Evolutionary conservation across 2,329 filamentous ascomycete species (phyloP).

Genomic region (Ascochyta rabiei): DNA sequence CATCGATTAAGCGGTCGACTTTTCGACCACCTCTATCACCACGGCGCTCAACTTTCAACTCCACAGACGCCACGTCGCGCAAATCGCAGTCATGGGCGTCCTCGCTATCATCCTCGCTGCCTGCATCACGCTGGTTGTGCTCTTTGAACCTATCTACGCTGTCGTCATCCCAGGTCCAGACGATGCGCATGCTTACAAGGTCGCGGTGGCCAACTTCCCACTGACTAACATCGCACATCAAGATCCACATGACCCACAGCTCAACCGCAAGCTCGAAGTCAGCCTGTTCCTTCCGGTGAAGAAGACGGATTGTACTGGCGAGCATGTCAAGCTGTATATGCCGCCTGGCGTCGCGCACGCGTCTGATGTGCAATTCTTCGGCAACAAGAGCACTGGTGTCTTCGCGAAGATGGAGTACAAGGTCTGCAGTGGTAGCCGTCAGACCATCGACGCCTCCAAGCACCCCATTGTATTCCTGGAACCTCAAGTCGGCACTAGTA

Average conservation of each 20-base stretch:
- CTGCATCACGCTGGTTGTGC: background rate
- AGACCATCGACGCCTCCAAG: conserved; percentile 13
- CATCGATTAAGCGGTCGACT: conserved; percentile 2
- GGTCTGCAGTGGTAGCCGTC: conserved; percentile 21
- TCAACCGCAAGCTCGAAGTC: conserved; percentile 23
- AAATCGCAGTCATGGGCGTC: conserved; percentile 4
- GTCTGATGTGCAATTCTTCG: conserved; percentile 31
- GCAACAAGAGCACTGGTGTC: conserved; percentile 21
- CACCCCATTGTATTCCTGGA: conserved; percentile 51
- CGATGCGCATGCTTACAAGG: conserved; percentile 19
- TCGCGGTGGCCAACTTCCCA: conserved; percentile 23
- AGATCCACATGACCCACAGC: conserved; percentile 1
- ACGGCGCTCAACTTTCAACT: conserved; percentile 1
- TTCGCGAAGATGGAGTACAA: conserved; percentile 29
- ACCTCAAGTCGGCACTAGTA: conserved; percentile 53
- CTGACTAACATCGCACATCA: conserved; percentile 14
- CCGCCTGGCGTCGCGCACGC: conserved; percentile 20
- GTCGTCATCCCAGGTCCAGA: conserved; percentile 24
- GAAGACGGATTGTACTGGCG: conserved; percentile 11
- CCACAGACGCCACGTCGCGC: conserved; percentile 1
- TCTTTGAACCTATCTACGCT: conserved; percentile 9
- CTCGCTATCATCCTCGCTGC: background rate
- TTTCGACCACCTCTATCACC: conserved; percentile 2
- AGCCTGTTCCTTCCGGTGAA: conserved; percentile 33
- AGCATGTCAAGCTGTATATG: conserved; percentile 32